phyloP scores from a whole-genome alignment of 2,329 filamentous ascomycete genomes.

The Xenosphaeropsis pyriputrescens region DNA sequence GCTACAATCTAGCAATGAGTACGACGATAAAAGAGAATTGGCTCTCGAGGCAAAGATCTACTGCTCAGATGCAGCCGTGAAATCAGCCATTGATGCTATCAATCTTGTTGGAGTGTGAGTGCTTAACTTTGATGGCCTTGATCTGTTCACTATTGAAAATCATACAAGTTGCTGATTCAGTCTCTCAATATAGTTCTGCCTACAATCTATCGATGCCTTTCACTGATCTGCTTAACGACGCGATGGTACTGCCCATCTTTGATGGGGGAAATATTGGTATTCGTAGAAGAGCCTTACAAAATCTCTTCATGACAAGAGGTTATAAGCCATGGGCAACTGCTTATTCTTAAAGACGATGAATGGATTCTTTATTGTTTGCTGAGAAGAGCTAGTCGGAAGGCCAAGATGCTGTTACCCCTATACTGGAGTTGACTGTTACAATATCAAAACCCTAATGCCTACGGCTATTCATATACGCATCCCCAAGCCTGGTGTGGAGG shows the following conservation, averaged over 20 bases:
- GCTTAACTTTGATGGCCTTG: not conserved
- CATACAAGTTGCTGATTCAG: no score
- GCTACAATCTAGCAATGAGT: conserved; percentile 25
- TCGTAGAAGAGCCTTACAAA: conserved; percentile 29
- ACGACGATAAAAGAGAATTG: conserved; percentile 25
- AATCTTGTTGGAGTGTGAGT: conserved; percentile 33
- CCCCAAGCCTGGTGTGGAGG: no score
- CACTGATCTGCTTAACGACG: conserved; percentile 26
- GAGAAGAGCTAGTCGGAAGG: no score
- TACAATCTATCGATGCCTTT: conserved; percentile 19
- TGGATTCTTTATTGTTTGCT: no score
- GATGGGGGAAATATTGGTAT: conserved; percentile 40
- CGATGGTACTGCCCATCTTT: conserved; percentile 31
- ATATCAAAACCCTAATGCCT: no score
- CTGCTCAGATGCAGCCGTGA: conserved; percentile 31
- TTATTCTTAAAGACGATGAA: no score
- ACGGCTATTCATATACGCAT: no score
- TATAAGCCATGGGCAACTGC: conserved; percentile 31
- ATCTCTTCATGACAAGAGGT: conserved; percentile 24
- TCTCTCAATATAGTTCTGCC: conserved; percentile 1
- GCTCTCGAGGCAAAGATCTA: conserved; percentile 35
- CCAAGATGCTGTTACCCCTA: no score
- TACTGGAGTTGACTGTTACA: no score
- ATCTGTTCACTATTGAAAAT: not conserved
- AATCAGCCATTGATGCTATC: conserved; percentile 32